Base-by-base conservation (phyloP, 2,329 filamentous ascomycete genomes). In the Fusarium ramigenum region DNA sequence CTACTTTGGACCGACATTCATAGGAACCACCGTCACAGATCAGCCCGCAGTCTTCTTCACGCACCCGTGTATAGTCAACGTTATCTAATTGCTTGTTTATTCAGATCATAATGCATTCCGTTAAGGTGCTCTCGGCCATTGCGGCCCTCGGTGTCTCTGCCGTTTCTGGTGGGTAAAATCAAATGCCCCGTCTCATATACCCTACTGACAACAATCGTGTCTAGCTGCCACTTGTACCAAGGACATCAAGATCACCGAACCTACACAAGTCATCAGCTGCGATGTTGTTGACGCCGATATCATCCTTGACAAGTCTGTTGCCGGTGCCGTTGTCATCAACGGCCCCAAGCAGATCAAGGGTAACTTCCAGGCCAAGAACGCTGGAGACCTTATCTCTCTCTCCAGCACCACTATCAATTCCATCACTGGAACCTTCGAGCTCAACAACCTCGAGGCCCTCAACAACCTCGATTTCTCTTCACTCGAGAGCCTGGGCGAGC, bases 361-460 rank as follows among this genome's bases (percentile, higher is more conserved):
- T 72, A 84, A 87, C 79, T 80, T 93, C 63, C 87, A 88, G 50
- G 83, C 89, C 80, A 92, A 94, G 83, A 89, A 90, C 72, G 86
- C 88, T 72, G 77, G 80, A 12, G 75, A 78, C 50, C 84, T 98
- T 69, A 89, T 89, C 78, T 87, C 85, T 63, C 83, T 98, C 69
- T 83, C 85, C 60, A 92, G 90, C 72, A 81, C 84, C 70, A 86
- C 87, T 62, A 87, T 98, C 73, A 80, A 84, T 73, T 84, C 85
- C 57, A 93, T 99, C 79, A 88, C 87, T 53, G 91, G 92, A 54
- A 83, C 81, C n/a, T 95, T 98, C 86, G 83, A 85, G 66, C 85
- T 98, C 72, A 84, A 88, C 76, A 90, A 90, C 75, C 86, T 94
- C 63, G 93, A 91, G 70, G 85, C 89, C 40, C 87, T 99, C 63